Conservation (phyloP, 2,329 filamentous ascomycete species). For the Fusarium praegraminearum region DNA sequence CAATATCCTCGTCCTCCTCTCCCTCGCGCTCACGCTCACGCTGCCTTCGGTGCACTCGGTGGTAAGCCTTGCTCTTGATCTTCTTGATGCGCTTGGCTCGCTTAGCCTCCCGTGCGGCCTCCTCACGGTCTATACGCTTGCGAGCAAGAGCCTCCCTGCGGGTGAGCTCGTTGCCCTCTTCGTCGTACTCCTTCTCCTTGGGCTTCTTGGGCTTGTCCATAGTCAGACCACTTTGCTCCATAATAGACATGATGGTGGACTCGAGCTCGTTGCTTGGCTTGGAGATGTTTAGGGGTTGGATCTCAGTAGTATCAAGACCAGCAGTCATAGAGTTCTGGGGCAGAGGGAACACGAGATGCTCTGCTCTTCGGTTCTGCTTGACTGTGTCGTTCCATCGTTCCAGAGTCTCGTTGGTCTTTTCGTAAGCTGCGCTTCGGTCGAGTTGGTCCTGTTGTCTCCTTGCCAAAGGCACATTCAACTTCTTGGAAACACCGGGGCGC, state of each 20-base stretch:
- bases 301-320: constrained; percentile 71
- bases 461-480: constrained; percentile 84
- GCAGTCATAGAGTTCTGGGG: constrained; percentile 75
- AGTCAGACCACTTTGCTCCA: constrained; percentile 86
- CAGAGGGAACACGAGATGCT: constrained; percentile 90
- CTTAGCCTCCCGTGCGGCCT: constrained; percentile 89
- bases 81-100: constrained; percentile 95
- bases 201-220: constrained; percentile 60
- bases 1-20: constrained; percentile 69
- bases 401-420: constrained; percentile 91
- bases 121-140: constrained; percentile 82
- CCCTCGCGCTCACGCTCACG: constrained; percentile 66
- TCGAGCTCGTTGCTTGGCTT: constrained; percentile 84
- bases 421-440: constrained; percentile 84
- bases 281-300: constrained; percentile 72
- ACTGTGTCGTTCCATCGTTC: constrained; percentile 95
- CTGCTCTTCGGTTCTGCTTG: constrained; percentile 90
- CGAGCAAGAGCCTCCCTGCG: constrained; percentile 78
- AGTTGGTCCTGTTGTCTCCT: constrained; percentile 88
- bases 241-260: constrained; percentile 85
- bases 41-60: constrained; percentile 88
- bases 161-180: constrained; percentile 78
- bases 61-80: constrained; percentile 97
- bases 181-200: constrained; percentile 72
- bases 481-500: constrained; percentile 65